A percentile compares a stretch with the other conserved stretches of the same genome.
Evolutionary conservation across 2,329 filamentous ascomycete genomes (phyloP).

Genomic region (Immersiporthe knoxdaviesiana): DNA sequence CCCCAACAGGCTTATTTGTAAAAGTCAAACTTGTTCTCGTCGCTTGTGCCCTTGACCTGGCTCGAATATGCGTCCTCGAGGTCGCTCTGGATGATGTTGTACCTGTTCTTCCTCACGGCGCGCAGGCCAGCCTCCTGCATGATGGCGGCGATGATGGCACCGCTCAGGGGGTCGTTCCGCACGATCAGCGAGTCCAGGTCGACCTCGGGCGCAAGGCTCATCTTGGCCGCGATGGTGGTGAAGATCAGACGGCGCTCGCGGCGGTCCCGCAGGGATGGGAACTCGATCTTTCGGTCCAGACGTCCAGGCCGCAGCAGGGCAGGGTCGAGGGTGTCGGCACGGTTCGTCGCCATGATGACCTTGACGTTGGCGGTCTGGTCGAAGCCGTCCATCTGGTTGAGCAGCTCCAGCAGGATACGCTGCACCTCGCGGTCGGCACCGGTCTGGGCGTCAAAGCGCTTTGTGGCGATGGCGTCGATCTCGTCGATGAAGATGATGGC

Average conservation of each 20-base stretch:
- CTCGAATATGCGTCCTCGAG: constrained; percentile 95
- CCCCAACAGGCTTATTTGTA: constrained; percentile 67
- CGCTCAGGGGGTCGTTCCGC: constrained; percentile 91
- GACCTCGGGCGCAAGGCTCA: constrained; percentile 95
- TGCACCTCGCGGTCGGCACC: constrained; percentile 98
- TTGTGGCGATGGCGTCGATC: constrained; percentile 97
- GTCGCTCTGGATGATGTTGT: constrained; percentile 98
- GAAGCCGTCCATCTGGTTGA: constrained; percentile 99
- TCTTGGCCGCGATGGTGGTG: constrained; percentile 93
- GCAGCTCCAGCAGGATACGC: constrained; percentile 93
- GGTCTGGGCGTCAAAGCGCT: constrained; percentile 98
- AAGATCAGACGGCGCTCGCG: constrained; percentile 96
- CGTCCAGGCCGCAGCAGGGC: constrained; percentile 92
- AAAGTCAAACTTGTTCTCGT: constrained; percentile 84
- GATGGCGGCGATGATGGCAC: constrained; percentile 95
- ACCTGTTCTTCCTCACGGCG: constrained; percentile 95
- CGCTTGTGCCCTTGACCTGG: constrained; percentile 81
- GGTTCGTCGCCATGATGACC: constrained; percentile 99
- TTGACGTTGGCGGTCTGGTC: constrained; percentile 99
- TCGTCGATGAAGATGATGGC: constrained; percentile 99
- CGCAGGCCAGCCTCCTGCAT: constrained; percentile 98
- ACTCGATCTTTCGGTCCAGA: constrained; percentile 98
- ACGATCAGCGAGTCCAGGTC: constrained; percentile 96
- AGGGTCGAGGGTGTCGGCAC: constrained; percentile 94
- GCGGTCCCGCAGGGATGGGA: constrained; percentile 90